Evolutionary conservation across 179 eudicot species (phyloP).

Genomic region (Heliamphora pulchella): DNA sequence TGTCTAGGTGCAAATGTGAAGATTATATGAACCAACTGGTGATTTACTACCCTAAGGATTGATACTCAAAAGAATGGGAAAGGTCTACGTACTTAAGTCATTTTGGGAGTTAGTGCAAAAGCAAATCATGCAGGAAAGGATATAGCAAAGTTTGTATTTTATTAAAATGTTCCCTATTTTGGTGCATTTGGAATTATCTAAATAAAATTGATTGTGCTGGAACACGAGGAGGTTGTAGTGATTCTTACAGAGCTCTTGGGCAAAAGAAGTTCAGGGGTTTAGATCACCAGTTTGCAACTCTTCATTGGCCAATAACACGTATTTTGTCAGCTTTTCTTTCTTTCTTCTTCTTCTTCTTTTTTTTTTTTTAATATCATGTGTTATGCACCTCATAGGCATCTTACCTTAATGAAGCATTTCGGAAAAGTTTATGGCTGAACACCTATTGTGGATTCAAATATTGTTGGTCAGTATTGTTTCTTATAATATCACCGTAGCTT

Average conservation of each 20-base stretch:
- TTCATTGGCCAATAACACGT: no score
- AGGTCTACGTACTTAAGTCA: neutral
- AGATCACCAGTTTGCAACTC: neutral
- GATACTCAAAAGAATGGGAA: no score
- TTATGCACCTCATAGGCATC: neutral
- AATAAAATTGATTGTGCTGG: neutral
- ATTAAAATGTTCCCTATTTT: neutral
- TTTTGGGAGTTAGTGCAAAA: no score
- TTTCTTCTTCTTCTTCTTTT: neutral
- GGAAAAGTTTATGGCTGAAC: neutral
- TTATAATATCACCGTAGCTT: neutral
- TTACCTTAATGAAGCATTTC: neutral
- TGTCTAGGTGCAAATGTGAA: no score
- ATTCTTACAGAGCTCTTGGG: neutral
- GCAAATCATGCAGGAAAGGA: no score
- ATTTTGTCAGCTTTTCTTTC: neutral
- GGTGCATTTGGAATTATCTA: neutral
- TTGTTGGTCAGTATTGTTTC: neutral
- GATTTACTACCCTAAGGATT: no score
- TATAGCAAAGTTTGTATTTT: no score
- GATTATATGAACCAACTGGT: no score
- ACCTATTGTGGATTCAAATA: neutral
- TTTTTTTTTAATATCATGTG: neutral
- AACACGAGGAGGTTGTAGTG: neutral
- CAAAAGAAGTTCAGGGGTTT: neutral